phyloP scores from a whole-genome alignment of 2,329 filamentous ascomycete genomes.

The Stachybotrys chlorohalonatus region DNA sequence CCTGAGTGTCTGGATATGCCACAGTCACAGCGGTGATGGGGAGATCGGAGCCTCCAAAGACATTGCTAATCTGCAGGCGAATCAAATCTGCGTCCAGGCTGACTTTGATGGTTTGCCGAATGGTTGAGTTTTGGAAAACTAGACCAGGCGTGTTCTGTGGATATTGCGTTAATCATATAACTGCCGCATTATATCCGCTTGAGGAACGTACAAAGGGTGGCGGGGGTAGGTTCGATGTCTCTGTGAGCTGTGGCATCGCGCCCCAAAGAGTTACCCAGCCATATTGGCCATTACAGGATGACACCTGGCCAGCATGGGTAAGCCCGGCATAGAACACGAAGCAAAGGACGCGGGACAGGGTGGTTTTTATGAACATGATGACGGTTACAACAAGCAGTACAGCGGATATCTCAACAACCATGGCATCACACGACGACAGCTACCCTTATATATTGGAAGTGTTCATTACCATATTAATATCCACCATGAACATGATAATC shows the following conservation, averaged over 20 bases:
- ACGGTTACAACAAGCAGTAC: not conserved
- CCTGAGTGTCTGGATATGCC: slow-evolving; percentile 41
- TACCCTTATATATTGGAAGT: too few species aligned
- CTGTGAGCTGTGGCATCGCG: slow-evolving; percentile 53
- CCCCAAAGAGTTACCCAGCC: slow-evolving; percentile 56
- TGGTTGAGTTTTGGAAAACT: slow-evolving; percentile 48
- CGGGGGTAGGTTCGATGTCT: slow-evolving; percentile 48
- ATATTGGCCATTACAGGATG: not conserved
- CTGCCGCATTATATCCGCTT: not conserved
- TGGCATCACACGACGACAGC: not conserved
- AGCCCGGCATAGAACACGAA: not conserved
- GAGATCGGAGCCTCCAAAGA: slow-evolving; percentile 48
- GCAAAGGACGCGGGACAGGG: not conserved
- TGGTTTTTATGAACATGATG: not conserved
- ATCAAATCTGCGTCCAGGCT: slow-evolving; percentile 42
- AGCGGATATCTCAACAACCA: not conserved
- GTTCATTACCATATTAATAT: too few species aligned
- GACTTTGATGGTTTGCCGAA: slow-evolving; percentile 53
- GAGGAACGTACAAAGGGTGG: slow-evolving; percentile 35
- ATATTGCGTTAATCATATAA: not conserved
- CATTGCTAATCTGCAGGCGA: slow-evolving; percentile 52
- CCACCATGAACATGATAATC: too few species aligned
- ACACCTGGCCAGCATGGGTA: not conserved
- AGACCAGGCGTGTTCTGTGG: slow-evolving; percentile 40
- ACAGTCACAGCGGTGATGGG: slow-evolving; percentile 48